Evolutionary conservation across 1,284 basidiomycete species (phyloP), one percentile per base, ranked within the genome.

Genomic region (Fomitopsis pinicola): DNA sequence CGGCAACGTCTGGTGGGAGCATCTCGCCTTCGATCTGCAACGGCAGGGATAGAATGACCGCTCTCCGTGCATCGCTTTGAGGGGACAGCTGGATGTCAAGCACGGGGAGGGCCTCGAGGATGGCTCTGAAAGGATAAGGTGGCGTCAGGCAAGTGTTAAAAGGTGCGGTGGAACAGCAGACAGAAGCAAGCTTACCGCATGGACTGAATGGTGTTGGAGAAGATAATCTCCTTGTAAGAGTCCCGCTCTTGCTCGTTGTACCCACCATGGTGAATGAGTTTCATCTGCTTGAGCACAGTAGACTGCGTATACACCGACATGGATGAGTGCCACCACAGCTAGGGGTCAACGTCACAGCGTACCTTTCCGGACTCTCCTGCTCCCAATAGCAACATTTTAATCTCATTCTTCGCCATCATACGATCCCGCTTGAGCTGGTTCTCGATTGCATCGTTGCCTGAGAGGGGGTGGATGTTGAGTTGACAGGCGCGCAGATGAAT

Each of bases 141-240:
- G 46, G 22, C 9, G 57, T 8, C 30, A 56, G 61, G 30, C 35
- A 8, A n/a, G 46, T 58, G 45, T 55, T 42, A 30, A 45, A 42
- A 22, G 40, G 35, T 36, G 22, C 50, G 57, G 52, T 55, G 56
- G 6, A 15, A 22, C 38, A 55, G 48, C 14, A 50, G 7, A 56
- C 22, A 28, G 57, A 10, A 19, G 56, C 36, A 42, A 28, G 63
- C 83, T 55, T 66, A 95, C 84, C 92, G 89, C 94, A 95, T 96
- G 33, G 94, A 96, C 77, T 98, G 96, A 63, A 98, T 87, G 9
- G 95, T 97, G 76, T 98, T 98, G 59, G 94, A 94, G 72, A 88
- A 98, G 72, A 98, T 96, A 71, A 98, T 98, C 78, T 98, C 96
- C 76, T 95, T 95, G 85, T 97, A 98, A 45, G 91, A 93, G 66